A percentile compares a stretch with the other conserved stretches of the same genome.
phyloP scores from a whole-genome alignment of 345 rosid species.

The Euphorbia tirucalli region DNA sequence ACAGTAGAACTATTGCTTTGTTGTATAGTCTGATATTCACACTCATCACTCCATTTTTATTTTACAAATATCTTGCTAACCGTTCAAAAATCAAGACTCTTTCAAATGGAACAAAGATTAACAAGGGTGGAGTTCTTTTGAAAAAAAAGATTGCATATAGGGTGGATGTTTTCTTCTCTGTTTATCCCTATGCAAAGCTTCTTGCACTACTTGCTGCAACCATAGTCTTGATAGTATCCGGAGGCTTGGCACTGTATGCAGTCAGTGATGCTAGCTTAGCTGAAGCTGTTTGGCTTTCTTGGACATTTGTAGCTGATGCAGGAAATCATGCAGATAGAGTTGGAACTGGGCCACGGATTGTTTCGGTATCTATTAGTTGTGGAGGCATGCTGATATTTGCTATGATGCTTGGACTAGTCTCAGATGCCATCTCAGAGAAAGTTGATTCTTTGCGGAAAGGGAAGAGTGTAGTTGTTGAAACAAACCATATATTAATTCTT shows the following conservation, averaged over 20 bases:
- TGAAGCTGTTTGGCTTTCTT: too few species aligned
- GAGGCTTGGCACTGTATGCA: constrained; percentile 83
- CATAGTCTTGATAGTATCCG: constrained; percentile 67
- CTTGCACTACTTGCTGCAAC: constrained; percentile 88
- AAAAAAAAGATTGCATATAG: constrained; percentile 85
- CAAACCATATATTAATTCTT: constrained; percentile 72
- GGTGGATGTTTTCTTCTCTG: constrained; percentile 86
- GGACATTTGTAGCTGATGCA: too few species aligned
- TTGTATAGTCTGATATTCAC: constrained; percentile 53
- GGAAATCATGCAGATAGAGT: too few species aligned
- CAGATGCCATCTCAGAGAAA: constrained; percentile 91
- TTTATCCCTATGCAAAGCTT: constrained; percentile 86
- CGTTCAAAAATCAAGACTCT: constrained; percentile 57
- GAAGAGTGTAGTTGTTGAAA: constrained; percentile 90
- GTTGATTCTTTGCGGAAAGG: constrained; percentile 90
- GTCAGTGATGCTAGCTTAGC: too few species aligned
- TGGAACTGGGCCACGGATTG: constrained; percentile 76
- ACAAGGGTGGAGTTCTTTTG: constrained; percentile 68
- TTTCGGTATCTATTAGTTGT: constrained; percentile 86
- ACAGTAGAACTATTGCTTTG: constrained; percentile 60
- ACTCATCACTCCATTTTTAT: constrained; percentile 53
- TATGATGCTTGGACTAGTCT: constrained; percentile 94
- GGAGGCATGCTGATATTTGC: constrained; percentile 94
- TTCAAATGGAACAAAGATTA: constrained; percentile 40
- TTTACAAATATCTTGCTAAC: constrained; percentile 69